Percentiles rank a stretch among this genome's conserved stretches.
Conservation (phyloP, 2,329 filamentous ascomycete genomes). For the Cercospora janseana region DNA sequence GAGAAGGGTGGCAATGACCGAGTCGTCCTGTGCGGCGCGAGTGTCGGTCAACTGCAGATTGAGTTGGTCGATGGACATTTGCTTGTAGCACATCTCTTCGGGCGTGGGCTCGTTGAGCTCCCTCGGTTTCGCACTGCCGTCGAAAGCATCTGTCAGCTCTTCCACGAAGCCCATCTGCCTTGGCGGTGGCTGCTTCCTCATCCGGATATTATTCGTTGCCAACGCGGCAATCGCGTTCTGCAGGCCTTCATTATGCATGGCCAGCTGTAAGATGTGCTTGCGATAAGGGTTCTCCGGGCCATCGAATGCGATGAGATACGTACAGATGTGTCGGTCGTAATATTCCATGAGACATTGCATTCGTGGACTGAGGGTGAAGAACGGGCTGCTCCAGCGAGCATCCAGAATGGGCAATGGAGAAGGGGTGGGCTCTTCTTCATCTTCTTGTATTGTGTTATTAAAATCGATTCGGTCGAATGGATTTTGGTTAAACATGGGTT, state of each 20-base stretch:
- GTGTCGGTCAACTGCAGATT: constrained; percentile 81
- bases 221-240: constrained; percentile 90
- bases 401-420: constrained; percentile 31
- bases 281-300: constrained; percentile 81
- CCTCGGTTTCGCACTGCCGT: constrained; percentile 30
- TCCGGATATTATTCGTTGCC: constrained; percentile 83
- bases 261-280: constrained; percentile 75
- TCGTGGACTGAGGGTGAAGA: constrained; percentile 66
- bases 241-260: constrained; percentile 74
- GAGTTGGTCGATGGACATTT: constrained; percentile 76
- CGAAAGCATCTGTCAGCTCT: constrained; percentile 33
- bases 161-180: constrained; percentile 35
- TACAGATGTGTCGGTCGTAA: constrained; percentile 88
- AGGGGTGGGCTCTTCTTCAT: constrained; percentile 26
- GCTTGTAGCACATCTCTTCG: constrained; percentile 80
- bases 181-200: constrained; percentile 66
- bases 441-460: constrained; percentile 19
- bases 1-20: constrained; percentile 80
- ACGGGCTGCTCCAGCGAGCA: constrained; percentile 36
- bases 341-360: constrained; percentile 90
- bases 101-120: constrained; percentile 59
- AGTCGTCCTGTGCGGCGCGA: constrained; percentile 73
- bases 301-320: constrained; percentile 88
- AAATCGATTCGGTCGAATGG: constrained; percentile 25
- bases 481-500: constrained; percentile 19